Evolutionary conservation across 2,329 filamentous ascomycete species (phyloP).

Genomic region (Claviceps humidiphila): DNA sequence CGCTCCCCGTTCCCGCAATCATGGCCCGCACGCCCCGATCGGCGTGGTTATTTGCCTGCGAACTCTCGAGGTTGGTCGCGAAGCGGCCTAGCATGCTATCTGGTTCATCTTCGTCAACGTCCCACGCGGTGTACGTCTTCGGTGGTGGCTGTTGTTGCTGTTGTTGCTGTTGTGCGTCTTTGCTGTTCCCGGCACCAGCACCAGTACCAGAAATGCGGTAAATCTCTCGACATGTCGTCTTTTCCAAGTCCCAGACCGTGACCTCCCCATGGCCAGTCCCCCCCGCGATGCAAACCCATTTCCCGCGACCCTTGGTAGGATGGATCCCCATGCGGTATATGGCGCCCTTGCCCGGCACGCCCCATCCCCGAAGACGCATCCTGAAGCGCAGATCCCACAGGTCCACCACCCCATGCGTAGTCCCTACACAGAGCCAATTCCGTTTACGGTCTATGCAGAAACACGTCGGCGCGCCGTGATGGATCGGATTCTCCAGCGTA

Average conservation of each 20-base stretch:
- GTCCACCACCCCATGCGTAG: conserved; percentile 82
- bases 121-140: conserved; percentile 66
- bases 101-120: conserved; percentile 77
- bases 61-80: conserved; percentile 57
- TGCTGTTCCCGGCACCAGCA: neutral
- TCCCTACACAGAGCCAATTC: conserved; percentile 85
- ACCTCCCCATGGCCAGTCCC: conserved; percentile 81
- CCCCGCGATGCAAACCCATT: conserved; percentile 79
- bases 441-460: conserved; percentile 78
- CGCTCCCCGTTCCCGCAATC: conserved; percentile 53
- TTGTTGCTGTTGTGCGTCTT: neutral
- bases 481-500: conserved; percentile 70
- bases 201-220: conserved; percentile 46
- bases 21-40: conserved; percentile 65
- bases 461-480: conserved; percentile 82
- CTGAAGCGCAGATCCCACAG: conserved; percentile 96
- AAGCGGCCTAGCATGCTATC: conserved; percentile 82
- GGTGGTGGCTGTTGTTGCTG: conserved; percentile 26
- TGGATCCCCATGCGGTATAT: conserved; percentile 73
- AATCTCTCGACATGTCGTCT: conserved; percentile 74
- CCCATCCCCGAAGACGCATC: conserved; percentile 77
- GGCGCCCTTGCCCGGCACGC: conserved; percentile 64
- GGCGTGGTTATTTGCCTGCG: conserved; percentile 31
- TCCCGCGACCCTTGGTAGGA: conserved; percentile 62
- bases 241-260: conserved; percentile 91